A percentile compares a stretch with the other conserved stretches of the same genome.
These are phyloP conservation scores for Leucogyrophana mollusca DNA, from an alignment of 768 basidiomycete species.

Conservation along the genomic window DNA sequence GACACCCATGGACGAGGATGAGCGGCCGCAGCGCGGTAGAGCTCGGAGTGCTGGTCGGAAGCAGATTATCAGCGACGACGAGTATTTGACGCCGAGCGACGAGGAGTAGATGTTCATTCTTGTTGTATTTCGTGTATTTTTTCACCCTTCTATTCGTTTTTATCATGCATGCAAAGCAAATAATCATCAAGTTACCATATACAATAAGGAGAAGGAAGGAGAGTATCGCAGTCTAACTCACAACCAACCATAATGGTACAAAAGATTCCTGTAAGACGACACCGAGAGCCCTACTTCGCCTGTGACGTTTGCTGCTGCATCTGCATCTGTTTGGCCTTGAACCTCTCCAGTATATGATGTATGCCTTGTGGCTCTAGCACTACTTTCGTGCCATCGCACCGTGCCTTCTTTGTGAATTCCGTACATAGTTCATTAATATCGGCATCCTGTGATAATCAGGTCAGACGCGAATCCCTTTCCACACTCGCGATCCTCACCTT, in stretches of 20 bases:
- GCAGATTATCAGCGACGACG: constrained; percentile 73
- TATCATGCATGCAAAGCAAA: not conserved
- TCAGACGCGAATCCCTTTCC: constrained; percentile 1
- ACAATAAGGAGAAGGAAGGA: too few relatives aligned
- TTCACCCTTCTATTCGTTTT: constrained; percentile 6
- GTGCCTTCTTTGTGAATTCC: constrained; percentile 79
- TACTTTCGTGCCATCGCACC: constrained; percentile 82
- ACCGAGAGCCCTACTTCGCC: too few relatives aligned
- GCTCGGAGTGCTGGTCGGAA: constrained; percentile 63
- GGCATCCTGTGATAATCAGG: constrained; percentile 48
- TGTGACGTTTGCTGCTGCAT: constrained; percentile 6
- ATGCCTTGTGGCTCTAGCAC: constrained; percentile 59
- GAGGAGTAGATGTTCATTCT: constrained; percentile 51
- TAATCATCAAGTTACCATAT: constrained; percentile 14
- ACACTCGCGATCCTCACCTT: constrained; percentile 47
- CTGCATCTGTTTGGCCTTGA: constrained; percentile 27
- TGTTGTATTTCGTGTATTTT: not conserved
- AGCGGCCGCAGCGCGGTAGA: constrained; percentile 54
- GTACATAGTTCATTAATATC: constrained; percentile 79
- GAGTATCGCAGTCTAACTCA: too few relatives aligned
- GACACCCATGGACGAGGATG: constrained; percentile 83
- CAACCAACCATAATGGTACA: too few relatives aligned
- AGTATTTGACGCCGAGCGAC: constrained; percentile 73
- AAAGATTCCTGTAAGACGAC: too few relatives aligned
- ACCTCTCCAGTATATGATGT: constrained; percentile 41